These are phyloP conservation scores for Colletotrichum zoysiae DNA, from an alignment of 2,329 filamentous ascomycete genomes.

Conservation along the genomic window DNA sequence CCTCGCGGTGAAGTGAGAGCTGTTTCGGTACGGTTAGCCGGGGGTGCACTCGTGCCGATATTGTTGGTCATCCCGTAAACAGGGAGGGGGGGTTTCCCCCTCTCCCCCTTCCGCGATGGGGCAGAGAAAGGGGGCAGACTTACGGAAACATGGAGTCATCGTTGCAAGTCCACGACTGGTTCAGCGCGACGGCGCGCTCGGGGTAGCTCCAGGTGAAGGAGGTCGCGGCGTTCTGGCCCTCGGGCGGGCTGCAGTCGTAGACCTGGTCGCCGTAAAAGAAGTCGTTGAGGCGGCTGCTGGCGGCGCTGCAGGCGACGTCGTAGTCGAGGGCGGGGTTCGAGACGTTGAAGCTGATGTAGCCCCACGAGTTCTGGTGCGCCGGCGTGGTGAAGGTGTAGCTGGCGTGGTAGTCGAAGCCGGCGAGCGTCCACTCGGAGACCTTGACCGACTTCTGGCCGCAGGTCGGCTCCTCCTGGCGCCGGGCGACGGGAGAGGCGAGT, in stretches of 20 bases:
- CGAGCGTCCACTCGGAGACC: constrained; percentile 54
- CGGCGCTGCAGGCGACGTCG: constrained; percentile 54
- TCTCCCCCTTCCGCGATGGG: too few relatives aligned
- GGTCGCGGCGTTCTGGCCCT: constrained; percentile 48
- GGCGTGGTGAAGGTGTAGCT: constrained; percentile 63
- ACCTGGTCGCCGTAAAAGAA: constrained; percentile 63
- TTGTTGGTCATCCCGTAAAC: background rate
- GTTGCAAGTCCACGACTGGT: constrained; percentile 64
- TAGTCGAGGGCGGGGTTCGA: constrained; percentile 58
- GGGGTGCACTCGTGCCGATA: background rate
- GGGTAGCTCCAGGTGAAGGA: constrained; percentile 59
- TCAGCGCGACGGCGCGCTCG: constrained; percentile 53
- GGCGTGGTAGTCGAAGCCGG: constrained; percentile 62
- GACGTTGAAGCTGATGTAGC: constrained; percentile 63
- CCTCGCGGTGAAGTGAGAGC: constrained; percentile 47
- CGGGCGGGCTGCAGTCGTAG: constrained; percentile 59
- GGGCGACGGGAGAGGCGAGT: constrained; percentile 32
- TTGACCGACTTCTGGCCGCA: constrained; percentile 41
- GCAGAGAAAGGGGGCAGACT: background rate
- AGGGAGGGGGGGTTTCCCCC: too few relatives aligned
- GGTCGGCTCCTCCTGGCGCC: constrained; percentile 12
- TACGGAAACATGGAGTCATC: constrained; percentile 50
- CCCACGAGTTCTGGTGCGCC: constrained; percentile 63
- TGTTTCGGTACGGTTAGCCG: constrained; percentile 16
- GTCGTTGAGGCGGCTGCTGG: constrained; percentile 57